Evolutionary conservation across 2,329 filamentous ascomycete genomes (phyloP), one percentile per base, ranked within the genome.

Genomic region (Monosporascus sp.): DNA sequence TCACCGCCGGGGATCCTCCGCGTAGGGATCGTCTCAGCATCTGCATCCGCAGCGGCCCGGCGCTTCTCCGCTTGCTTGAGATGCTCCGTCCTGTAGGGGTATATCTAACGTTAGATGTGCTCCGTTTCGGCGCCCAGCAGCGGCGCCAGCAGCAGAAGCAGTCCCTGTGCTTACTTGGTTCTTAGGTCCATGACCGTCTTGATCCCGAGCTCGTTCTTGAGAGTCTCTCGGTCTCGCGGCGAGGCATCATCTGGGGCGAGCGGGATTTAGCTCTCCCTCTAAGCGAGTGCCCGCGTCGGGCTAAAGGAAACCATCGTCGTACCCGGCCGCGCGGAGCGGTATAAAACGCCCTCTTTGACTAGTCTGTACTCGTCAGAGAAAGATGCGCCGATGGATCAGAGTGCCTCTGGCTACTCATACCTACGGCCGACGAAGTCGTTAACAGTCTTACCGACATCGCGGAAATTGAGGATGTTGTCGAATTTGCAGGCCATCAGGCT

Each of bases 141-240:
- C 31, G 14, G 11, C 9, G 5, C 4, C 31, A 3, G 31, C 9
- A 35, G 31, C 31, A 14, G 31, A 35, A 35, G 9, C 9, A 1
- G 9, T 35, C 31, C 11, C n/a, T n/a, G 20, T 17, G 51, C 69
- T 55, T 77, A 89, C 84, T 86, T 84, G 57, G 90, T 89, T 52
- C 91, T 82, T 11, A 96, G 74, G 72, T 96, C 91, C 55, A 96
- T 80, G 41, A 96, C 81, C 2, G 85, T 89, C 59, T 78, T 81
- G 58, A 96, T 81, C 22, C 80, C 77, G 60, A 86, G 78, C 35
- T 83, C 77, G 7, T 84, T 70, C 9, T 74, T 70, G 11, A 96
- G 76, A 35, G 75, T 72, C 37, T 74, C 67, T 52, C 81, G 80
- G 70, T 96, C 91, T 37, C 75, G 66, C 20, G 76, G 64, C 0